Evolutionary conservation across 2,329 filamentous ascomycete genomes (phyloP).

Genomic region (Pezizomycotina sp.): DNA sequence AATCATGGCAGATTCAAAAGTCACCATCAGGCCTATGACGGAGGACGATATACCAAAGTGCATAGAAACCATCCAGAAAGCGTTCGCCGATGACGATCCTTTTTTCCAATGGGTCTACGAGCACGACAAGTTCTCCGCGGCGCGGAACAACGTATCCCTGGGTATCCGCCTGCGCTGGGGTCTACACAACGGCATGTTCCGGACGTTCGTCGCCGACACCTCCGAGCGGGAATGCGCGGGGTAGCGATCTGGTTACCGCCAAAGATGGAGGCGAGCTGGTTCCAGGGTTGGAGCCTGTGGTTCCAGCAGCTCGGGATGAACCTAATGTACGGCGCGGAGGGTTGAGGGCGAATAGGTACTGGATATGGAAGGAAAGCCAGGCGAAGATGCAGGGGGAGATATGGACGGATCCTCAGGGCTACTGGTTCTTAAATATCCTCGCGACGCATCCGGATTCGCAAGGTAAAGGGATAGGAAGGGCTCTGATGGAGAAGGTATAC

Average conservation of each 20-base stretch:
- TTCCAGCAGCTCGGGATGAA: conserved; percentile 51
- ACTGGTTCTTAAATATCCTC: conserved; percentile 64
- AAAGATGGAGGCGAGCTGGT: conserved; percentile 39
- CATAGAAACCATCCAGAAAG: conserved; percentile 48
- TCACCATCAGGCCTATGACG: conserved; percentile 40
- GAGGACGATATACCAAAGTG: conserved; percentile 46
- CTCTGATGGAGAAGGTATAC: conserved; percentile 47
- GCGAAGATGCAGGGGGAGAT: conserved; percentile 42
- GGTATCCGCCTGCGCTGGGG: conserved; percentile 52
- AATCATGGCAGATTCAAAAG: too few species aligned
- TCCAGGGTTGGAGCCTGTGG: conserved; percentile 50
- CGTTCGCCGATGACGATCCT: conserved; percentile 49
- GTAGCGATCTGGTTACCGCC: conserved; percentile 53
- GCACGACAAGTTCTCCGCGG: conserved; percentile 40
- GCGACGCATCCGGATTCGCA: conserved; percentile 49
- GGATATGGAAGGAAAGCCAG: conserved; percentile 55
- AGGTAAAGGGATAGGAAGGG: conserved; percentile 48
- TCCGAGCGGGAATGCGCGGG: conserved; percentile 39
- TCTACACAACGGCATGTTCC: conserved; percentile 51
- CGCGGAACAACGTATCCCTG: conserved; percentile 46
- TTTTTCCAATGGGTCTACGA: conserved; percentile 52
- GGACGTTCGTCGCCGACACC: conserved; percentile 47
- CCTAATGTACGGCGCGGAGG: conserved; percentile 51
- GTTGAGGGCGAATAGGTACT: conserved; percentile 49
- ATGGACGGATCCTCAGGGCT: conserved; percentile 50